A percentile compares a stretch with the other conserved stretches of the same genome.
Conservation (phyloP, 306 rosid genomes). For the Cicer judaicum region DNA sequence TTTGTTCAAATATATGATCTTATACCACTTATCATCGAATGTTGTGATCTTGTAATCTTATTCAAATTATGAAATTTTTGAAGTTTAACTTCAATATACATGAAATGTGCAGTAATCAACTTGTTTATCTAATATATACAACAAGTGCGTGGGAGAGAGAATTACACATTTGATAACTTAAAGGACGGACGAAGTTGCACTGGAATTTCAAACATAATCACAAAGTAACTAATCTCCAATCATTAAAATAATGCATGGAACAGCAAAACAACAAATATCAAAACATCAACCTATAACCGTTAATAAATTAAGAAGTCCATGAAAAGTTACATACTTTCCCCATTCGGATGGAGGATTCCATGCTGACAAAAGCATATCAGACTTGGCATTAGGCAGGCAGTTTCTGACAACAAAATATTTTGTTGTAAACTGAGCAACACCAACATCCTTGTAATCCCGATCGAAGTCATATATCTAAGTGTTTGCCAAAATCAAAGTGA, state of each 20-base stretch:
- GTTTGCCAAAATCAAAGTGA: slow-evolving; percentile 36
- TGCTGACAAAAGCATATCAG: slow-evolving; percentile 96
- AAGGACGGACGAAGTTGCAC: slow-evolving; percentile 5
- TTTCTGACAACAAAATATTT: slow-evolving; percentile 92
- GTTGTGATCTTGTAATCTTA: not conserved
- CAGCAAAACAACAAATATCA: slow-evolving; percentile 35
- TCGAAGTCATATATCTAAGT: slow-evolving; percentile 87
- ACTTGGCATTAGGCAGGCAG: slow-evolving; percentile 86
- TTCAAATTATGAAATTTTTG: no score
- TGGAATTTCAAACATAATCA: slow-evolving; percentile 7
- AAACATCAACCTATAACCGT: slow-evolving; percentile 37
- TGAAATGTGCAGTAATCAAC: no score
- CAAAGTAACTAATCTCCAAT: slow-evolving; percentile 17
- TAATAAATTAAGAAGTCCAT: slow-evolving; percentile 43
- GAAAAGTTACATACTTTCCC: slow-evolving; percentile 79
- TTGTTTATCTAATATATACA: no score
- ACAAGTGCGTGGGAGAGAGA: not conserved
- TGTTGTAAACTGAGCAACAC: slow-evolving; percentile 90
- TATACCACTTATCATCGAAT: not conserved
- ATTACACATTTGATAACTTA: not conserved
- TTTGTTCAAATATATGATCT: not conserved
- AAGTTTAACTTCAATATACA: no score
- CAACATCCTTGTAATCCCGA: slow-evolving; percentile 98
- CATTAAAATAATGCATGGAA: slow-evolving; percentile 25
- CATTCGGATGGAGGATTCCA: slow-evolving; percentile 96